Evolutionary conservation across 1,284 basidiomycete genomes (phyloP).

Genomic region (Takashimella koratensis): DNA sequence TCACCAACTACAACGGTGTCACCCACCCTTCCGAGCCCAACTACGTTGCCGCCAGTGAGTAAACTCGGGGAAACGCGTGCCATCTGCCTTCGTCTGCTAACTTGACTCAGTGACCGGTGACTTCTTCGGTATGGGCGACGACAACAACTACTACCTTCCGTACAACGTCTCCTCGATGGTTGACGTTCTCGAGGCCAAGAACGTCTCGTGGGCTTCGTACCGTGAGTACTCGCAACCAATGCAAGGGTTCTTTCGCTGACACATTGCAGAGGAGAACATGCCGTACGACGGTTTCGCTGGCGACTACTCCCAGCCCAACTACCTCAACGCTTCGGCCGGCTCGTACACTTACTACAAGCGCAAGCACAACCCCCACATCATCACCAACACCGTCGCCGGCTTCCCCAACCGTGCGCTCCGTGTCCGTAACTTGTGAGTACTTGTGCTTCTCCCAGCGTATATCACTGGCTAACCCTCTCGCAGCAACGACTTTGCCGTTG

Average conservation of each 20-base stretch:
- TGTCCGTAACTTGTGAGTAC: conserved; percentile 58
- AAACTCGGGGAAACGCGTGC: no score
- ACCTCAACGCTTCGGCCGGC: conserved; percentile 49
- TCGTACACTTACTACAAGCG: conserved; percentile 51
- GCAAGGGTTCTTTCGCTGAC: no score
- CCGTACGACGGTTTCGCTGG: conserved; percentile 55
- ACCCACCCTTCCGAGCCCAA: conserved; percentile 52
- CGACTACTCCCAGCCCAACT: conserved; percentile 54
- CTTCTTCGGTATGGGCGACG: conserved; percentile 58
- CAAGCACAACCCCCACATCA: conserved; percentile 61
- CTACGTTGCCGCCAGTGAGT: conserved; percentile 14
- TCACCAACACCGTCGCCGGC: conserved; percentile 55
- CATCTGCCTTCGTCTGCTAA: no score
- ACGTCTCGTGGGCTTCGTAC: conserved; percentile 51
- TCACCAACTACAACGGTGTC: conserved; percentile 57
- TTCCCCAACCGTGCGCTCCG: conserved; percentile 52
- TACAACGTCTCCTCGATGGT: conserved; percentile 57
- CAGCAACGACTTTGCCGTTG: conserved; percentile 40
- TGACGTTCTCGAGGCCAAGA: conserved; percentile 61
- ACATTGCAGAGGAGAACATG: conserved; percentile 57
- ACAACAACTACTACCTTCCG: conserved; percentile 45
- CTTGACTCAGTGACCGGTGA: conserved; percentile 57
- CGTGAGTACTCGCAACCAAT: no score
- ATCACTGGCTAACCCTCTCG: conserved; percentile 10
- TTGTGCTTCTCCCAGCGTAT: conserved; percentile 55